A percentile compares a stretch with the other conserved stretches of the same genome.
Conservation (phyloP, 139 green algal species). For the Diplosphaera chodatii region DNA sequence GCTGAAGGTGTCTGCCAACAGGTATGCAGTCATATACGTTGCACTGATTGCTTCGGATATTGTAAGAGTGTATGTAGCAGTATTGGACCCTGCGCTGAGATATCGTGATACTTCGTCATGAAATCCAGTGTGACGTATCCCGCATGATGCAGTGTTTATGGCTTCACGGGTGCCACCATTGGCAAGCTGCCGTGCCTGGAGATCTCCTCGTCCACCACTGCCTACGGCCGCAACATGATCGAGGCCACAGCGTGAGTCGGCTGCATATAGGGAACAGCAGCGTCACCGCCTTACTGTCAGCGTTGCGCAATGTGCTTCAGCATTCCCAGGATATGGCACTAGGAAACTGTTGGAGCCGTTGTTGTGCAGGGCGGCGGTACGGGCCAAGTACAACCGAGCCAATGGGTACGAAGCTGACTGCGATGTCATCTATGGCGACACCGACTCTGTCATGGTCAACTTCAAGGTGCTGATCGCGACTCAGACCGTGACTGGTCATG, state of each 20-base stretch:
- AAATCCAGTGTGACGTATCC: too few species aligned
- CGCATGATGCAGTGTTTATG: slow-evolving; percentile 84
- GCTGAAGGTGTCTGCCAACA: slow-evolving; percentile 70
- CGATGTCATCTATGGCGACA: slow-evolving; percentile 97
- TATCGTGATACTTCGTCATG: too few species aligned
- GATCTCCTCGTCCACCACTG: slow-evolving; percentile 74
- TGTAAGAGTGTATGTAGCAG: too few species aligned
- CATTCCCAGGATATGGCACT: too few species aligned
- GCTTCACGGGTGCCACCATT: slow-evolving; percentile 96
- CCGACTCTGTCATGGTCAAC: slow-evolving; percentile 95
- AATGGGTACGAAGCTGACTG: slow-evolving; percentile 88
- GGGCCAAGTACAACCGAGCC: slow-evolving; percentile 50
- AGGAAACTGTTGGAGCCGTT: too few species aligned
- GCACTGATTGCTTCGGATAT: too few species aligned
- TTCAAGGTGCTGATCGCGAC: too few species aligned
- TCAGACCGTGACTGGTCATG: too few species aligned
- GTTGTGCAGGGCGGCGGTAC: slow-evolving; percentile 50
- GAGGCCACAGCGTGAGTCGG: slow-evolving; percentile 75
- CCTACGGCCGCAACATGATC: slow-evolving; percentile 96
- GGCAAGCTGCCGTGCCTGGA: slow-evolving; percentile 95
- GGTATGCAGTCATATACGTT: not conserved
- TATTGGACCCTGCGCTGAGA: too few species aligned
- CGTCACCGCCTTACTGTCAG: too few species aligned
- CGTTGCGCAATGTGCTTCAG: too few species aligned
- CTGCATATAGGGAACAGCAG: too few species aligned